These are phyloP conservation scores for Aaosphaeria arxii DNA, from an alignment of 2,329 filamentous ascomycete species.

Conservation along the genomic window DNA sequence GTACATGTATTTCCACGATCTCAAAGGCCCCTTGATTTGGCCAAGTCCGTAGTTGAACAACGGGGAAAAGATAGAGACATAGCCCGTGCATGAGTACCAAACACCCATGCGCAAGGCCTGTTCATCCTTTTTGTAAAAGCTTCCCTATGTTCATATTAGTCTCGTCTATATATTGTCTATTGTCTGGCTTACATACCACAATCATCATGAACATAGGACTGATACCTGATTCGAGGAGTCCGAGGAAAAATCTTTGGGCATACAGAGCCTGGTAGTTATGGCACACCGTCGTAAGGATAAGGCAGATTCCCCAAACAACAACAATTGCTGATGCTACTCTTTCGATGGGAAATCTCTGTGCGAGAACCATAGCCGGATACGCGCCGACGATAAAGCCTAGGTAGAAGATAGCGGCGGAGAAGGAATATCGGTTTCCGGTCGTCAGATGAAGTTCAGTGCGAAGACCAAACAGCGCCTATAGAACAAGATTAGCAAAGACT, in stretches of 20 bases:
- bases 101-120: constrained; percentile 49
- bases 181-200: constrained; percentile 27
- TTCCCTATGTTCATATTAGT: constrained; percentile 18
- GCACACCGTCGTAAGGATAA: constrained; percentile 47
- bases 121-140: constrained; percentile 56
- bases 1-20: constrained; percentile 31
- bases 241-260: constrained; percentile 51
- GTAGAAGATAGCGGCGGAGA: constrained; percentile 44
- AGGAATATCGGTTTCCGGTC: constrained; percentile 43
- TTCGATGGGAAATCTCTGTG: constrained; percentile 47
- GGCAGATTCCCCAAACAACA: constrained; percentile 47
- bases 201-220: constrained; percentile 55
- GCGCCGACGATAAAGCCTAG: constrained; percentile 49
- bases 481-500: background rate
- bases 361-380: constrained; percentile 44
- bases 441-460: constrained; percentile 31
- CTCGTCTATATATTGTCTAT: background rate
- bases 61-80: constrained; percentile 21
- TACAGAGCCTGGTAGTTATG: constrained; percentile 51
- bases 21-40: constrained; percentile 19
- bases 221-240: constrained; percentile 54
- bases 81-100: constrained; percentile 16
- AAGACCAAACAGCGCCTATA: constrained; percentile 29
- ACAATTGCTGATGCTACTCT: constrained; percentile 43
- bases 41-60: constrained; percentile 32